These are phyloP conservation scores for Botrytis byssoidea DNA, from an alignment of 2,329 filamentous ascomycete species.

Conservation along the genomic window DNA sequence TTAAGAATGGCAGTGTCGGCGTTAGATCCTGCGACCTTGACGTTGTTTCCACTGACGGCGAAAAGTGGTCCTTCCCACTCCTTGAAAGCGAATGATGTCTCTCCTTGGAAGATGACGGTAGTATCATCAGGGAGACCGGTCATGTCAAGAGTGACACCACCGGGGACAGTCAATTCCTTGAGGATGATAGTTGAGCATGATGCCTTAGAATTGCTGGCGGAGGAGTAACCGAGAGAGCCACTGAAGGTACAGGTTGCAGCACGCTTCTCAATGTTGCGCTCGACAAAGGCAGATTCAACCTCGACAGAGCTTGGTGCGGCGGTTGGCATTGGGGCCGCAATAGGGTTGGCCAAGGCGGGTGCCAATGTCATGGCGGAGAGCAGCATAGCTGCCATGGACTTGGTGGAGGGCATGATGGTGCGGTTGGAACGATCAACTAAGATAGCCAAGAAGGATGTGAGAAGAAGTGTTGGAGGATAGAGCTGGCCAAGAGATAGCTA, in stretches of 20 bases:
- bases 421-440: background rate
- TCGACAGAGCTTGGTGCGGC: background rate
- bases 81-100: background rate
- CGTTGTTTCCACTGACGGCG: background rate
- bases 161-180: background rate
- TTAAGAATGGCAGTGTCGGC: background rate
- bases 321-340: background rate
- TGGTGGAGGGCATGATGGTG: background rate
- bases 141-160: background rate
- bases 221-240: background rate
- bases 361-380: background rate
- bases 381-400: background rate
- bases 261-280: background rate
- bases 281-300: background rate
- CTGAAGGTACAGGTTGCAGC: background rate
- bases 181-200: background rate
- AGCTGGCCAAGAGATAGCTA: background rate
- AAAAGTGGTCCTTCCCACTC: background rate
- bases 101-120: background rate
- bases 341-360: background rate
- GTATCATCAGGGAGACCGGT: background rate
- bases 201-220: background rate
- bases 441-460: background rate
- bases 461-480: background rate
- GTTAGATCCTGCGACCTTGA: background rate